These are phyloP conservation scores for Pilasporangium apinafurcum DNA, from an alignment of 352 stramenopile genomes.

Conservation along the genomic window DNA sequence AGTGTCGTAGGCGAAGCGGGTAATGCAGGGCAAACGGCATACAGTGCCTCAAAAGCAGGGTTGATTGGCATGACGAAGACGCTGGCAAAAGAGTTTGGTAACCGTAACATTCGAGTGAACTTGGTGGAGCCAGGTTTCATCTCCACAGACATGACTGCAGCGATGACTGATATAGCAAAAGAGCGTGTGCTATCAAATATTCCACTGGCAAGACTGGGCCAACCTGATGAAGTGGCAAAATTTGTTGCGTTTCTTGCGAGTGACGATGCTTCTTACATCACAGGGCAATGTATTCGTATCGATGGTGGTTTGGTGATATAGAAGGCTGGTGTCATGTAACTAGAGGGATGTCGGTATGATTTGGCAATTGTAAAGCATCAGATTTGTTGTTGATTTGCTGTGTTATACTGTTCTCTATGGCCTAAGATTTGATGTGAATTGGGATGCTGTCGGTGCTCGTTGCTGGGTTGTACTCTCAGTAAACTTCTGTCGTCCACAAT, in stretches of 20 bases:
- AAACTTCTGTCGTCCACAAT: neutral
- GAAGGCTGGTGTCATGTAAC: neutral
- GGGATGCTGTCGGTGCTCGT: neutral
- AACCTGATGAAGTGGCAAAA: conserved; percentile 65
- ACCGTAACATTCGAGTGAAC: conserved; percentile 83
- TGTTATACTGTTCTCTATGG: conserved; percentile 5
- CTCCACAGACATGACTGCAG: conserved; percentile 70
- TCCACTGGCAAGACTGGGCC: conserved; percentile 52
- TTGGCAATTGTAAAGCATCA: no score
- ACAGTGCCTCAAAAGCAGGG: conserved; percentile 78
- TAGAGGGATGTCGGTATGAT: no score
- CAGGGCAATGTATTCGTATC: conserved; percentile 74
- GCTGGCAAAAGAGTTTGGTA: conserved; percentile 80
- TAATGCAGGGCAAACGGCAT: conserved; percentile 75
- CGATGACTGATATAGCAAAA: conserved; percentile 43
- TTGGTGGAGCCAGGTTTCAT: conserved; percentile 85
- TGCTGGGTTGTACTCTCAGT: neutral
- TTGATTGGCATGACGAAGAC: conserved; percentile 71
- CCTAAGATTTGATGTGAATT: conserved; percentile 11
- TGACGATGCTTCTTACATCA: conserved; percentile 79
- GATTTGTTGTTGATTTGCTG: no score
- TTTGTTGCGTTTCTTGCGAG: conserved; percentile 76
- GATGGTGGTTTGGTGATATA: conserved; percentile 77
- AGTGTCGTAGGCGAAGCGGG: conserved; percentile 72
- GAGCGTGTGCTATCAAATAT: conserved; percentile 44